Conservation (phyloP, 2,329 filamentous ascomycete species). For the Talaromyces rugulosus region DNA sequence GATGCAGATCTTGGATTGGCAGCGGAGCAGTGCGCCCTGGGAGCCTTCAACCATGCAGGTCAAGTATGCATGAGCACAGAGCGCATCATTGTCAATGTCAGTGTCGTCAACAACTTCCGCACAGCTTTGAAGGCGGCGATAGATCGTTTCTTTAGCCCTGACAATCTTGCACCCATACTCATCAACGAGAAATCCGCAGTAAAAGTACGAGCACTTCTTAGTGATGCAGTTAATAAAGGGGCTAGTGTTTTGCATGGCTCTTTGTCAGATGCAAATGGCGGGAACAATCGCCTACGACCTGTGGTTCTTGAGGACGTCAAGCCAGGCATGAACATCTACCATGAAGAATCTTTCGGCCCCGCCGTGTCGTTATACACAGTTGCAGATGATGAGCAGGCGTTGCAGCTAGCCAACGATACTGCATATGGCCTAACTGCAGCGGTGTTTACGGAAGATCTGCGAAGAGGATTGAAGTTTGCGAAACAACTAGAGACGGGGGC, state of each 20-base stretch:
- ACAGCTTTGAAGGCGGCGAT: not conserved
- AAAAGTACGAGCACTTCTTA: constrained; percentile 3
- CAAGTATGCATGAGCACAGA: constrained; percentile 66
- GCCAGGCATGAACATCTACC: constrained; percentile 59
- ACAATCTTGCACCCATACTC: not conserved
- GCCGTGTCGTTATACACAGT: constrained; percentile 58
- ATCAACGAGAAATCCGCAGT: not conserved
- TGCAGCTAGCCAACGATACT: constrained; percentile 38
- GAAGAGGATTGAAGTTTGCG: constrained; percentile 3
- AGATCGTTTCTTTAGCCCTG: not conserved
- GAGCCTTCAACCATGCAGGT: constrained; percentile 59
- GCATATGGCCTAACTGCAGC: constrained; percentile 37
- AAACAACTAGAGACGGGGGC: constrained; percentile 3
- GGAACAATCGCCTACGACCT: constrained; percentile 48
- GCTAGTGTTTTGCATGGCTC: constrained; percentile 1
- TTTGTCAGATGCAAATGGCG: not conserved
- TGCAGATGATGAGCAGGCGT: constrained; percentile 36
- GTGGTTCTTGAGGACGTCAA: constrained; percentile 61
- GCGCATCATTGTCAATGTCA: constrained; percentile 57
- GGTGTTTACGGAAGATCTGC: constrained; percentile 41
- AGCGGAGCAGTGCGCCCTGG: constrained; percentile 39
- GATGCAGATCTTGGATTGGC: constrained; percentile 45
- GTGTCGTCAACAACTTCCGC: not conserved
- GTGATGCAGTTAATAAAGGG: constrained; percentile 5
- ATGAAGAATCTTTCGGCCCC: constrained; percentile 65